Base-by-base conservation (phyloP, 148 eudicot species). In the Chenopodium suecicum region DNA sequence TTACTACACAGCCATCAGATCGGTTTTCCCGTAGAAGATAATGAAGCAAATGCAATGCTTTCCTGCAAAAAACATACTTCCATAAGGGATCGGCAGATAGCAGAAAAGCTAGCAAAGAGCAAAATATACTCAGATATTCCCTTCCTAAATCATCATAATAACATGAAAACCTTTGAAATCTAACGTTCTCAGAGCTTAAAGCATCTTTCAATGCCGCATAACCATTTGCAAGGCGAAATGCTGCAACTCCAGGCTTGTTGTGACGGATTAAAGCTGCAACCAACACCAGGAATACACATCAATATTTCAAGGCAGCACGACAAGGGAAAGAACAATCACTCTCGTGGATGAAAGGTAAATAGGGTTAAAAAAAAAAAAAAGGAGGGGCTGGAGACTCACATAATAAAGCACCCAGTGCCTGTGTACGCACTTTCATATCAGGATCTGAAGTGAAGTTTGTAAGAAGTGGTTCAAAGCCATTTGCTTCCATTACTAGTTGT, bases 211-310 rank as follows among this genome's bases (percentile, higher is more conserved):
- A 84, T 72, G 88, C 94, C 46, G 94, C 93, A 85, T 92, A 95
- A 32, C 99, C 98, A 90, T 93, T 93, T 75, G 96, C 95, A 75
- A 95, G 94, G 41, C 97, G 95, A 82, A 95, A 95, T 80, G 98
- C 95, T 69, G 92, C 88, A 82, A 92, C 78, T 27, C 97, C 99
- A n/a, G 92, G 89, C 82, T 94, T 93, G 88, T 93, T 95, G 82
- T 93, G 91, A 82, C 93, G 90, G 78, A 95, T 95, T 73, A 95
- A 83, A 86, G 98, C 99, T 95, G 88, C 66, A 86, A 76, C 56
- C 60, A 77, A 73, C 12, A 44, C 17, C 74, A 84, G 41, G 12
- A 50, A 76, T 58, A 41, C 34, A 9, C 32, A 32, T 76, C 14
- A 71, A 47, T 78, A 7, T 73, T 62, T 46, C 75, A 74, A 62